phyloP scores from a whole-genome alignment of 2,329 filamentous ascomycete genomes.

The Aphanocladium album region DNA sequence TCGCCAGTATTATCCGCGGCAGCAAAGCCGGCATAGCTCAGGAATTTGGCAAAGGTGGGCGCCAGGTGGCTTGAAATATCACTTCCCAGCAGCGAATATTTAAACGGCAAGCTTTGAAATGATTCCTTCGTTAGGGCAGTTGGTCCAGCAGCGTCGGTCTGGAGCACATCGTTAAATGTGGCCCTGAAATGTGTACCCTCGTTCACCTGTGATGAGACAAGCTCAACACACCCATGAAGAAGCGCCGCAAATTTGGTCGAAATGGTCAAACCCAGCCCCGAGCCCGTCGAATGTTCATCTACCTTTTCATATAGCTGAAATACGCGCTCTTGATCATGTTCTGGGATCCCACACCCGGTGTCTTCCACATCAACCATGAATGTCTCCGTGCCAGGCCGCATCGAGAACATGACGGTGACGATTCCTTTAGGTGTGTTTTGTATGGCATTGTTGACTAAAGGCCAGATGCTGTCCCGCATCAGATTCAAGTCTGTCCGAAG shows the following conservation, averaged over 20 bases:
- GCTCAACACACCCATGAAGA: conserved; percentile 31
- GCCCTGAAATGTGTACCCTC: conserved; percentile 36
- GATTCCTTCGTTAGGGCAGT: background rate
- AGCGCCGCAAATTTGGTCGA: conserved; percentile 35
- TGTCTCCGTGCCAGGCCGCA: conserved; percentile 24
- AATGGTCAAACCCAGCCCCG: conserved; percentile 39
- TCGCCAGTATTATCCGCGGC: background rate
- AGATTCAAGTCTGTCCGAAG: background rate
- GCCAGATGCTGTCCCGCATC: background rate
- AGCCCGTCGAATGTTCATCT: conserved; percentile 30
- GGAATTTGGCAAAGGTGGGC: background rate
- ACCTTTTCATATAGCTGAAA: conserved; percentile 41
- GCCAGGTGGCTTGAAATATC: background rate
- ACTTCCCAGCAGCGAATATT: background rate
- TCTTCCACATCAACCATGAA: conserved; percentile 38
- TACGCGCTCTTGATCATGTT: conserved; percentile 31
- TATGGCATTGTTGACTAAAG: background rate
- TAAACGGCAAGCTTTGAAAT: background rate
- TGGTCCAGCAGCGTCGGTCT: background rate
- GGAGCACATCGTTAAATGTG: conserved; percentile 14
- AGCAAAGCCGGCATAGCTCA: background rate
- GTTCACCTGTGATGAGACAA: conserved; percentile 31
- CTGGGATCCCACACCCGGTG: conserved; percentile 35
- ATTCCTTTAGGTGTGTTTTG: background rate
- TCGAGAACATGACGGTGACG: conserved; percentile 25